Base-by-base conservation (phyloP, 169 alveolate genomes). In the Plasmodium vinckei region DNA sequence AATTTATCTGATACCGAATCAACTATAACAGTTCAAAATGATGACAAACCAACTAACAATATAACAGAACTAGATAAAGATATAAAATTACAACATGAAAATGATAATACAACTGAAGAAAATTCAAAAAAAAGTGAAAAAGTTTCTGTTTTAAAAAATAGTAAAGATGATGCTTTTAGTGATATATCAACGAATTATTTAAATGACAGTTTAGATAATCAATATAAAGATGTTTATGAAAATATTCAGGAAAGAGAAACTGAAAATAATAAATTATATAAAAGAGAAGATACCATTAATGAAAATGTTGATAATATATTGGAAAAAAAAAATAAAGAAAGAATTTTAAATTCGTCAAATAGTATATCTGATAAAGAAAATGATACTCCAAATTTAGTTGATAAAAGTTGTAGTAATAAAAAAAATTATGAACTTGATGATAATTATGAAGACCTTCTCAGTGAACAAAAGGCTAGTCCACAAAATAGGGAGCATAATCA, bases 201-300 rank as follows among this genome's bases (percentile, higher is more conserved):
- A 33, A 33, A 33, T 47, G 64, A 67, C 13, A 67, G 9, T 3
- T 39, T 12, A 67, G 75, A 47, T 12, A 49, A 56, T 19, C n/a
- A 61, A 10, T 61, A 23, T 53, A 73, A 73, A 47, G 88, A 61
- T 42, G 73, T 56, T 25, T 73, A 47, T 21, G 73, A 59, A 54
- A 61, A 39, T 42, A 21, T 12, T 25, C 17, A 27, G 17, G 67
- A 73, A n/a, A 73, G 57, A 42, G 60, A 61, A 13, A 15, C 61
- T 13, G 12, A 56, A 17, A 63, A 25, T 51, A 39, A 5, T 0
- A 1, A 49, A 33, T 19, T 77, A 15, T 73, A 77, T 13, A 77
- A 77, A 64, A 63, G 77, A 15, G 63, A 13, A 44, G 88, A 77
- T 57, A 49, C 17, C 10, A 13, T 27, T 19, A 57, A 23, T 13